A percentile compares a stretch with the other conserved stretches of the same genome.
These are phyloP conservation scores for Sechiopsis laciniata DNA, from an alignment of 306 rosid species.

Conservation along the genomic window DNA sequence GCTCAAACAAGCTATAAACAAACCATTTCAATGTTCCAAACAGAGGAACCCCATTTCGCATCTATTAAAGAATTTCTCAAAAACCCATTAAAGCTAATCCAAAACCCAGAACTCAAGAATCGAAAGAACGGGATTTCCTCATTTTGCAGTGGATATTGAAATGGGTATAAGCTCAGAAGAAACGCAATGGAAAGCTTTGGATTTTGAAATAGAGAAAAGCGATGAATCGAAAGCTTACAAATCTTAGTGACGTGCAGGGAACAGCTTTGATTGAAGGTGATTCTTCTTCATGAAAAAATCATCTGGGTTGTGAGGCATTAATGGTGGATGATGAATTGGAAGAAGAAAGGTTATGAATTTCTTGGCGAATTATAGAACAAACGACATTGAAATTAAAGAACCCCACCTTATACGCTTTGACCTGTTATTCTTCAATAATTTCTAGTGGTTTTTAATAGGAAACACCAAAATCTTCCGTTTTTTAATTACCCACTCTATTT, in stretches of 20 bases:
- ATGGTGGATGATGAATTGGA: constrained; percentile 12
- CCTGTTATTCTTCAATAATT: neutral
- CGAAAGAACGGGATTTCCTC: neutral
- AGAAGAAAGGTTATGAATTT: neutral
- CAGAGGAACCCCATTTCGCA: neutral
- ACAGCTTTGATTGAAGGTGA: neutral
- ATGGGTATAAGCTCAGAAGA: constrained; percentile 1
- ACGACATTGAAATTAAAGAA: constrained; percentile 3
- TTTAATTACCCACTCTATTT: neutral
- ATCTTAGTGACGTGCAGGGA: neutral
- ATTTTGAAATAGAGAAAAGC: neutral
- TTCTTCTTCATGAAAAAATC: neutral
- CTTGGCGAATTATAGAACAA: neutral
- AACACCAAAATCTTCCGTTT: neutral
- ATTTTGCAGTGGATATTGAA: neutral
- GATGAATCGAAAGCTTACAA: constrained; percentile 19
- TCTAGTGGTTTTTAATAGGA: constrained; percentile 12
- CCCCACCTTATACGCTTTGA: constrained; percentile 18
- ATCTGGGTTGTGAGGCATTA: constrained; percentile 13
- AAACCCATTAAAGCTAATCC: neutral
- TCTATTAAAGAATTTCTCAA: neutral
- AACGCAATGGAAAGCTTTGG: neutral
- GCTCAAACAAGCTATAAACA: neutral
- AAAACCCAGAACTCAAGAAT: neutral
- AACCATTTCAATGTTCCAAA: neutral